These are phyloP conservation scores for Wallacemonas sp. DNA, from an alignment of 208 protist species.

Conservation along the genomic window DNA sequence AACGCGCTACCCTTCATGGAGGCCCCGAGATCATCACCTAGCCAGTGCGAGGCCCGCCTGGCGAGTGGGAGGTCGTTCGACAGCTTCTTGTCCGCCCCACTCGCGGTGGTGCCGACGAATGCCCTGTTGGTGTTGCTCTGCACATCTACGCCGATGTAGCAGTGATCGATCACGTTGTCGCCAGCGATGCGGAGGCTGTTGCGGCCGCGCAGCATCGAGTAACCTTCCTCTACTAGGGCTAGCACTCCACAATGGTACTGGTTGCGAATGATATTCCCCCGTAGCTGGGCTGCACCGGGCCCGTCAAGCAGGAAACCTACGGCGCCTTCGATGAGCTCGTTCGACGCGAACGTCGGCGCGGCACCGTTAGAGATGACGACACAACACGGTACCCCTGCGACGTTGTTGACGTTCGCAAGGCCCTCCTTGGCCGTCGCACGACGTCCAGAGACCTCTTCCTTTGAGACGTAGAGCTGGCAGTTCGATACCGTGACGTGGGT, in stretches of 20 bases:
- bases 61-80: slow-evolving; percentile 32
- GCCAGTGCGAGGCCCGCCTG: slow-evolving; percentile 42
- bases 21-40: background rate
- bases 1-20: background rate
- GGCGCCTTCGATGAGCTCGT: slow-evolving; percentile 70
- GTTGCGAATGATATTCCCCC: slow-evolving; percentile 67
- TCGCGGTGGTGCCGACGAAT: background rate
- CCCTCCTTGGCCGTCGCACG: background rate
- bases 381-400: slow-evolving; percentile 39
- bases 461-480: slow-evolving; percentile 63
- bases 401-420: slow-evolving; percentile 1
- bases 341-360: slow-evolving; percentile 54
- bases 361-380: slow-evolving; percentile 69
- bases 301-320: slow-evolving; percentile 78
- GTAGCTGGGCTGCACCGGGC: slow-evolving; percentile 52
- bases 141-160: slow-evolving; percentile 79
- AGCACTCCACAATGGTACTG: slow-evolving; percentile 80
- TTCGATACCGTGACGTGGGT: slow-evolving; percentile 51
- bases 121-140: slow-evolving; percentile 24
- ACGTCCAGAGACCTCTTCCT: background rate
- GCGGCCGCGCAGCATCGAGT: slow-evolving; percentile 19
- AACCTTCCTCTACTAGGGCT: slow-evolving; percentile 46
- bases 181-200: slow-evolving; percentile 61
- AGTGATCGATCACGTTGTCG: slow-evolving; percentile 84
- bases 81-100: slow-evolving; percentile 18